Evolutionary conservation across 768 basidiomycete species (phyloP).

Genomic region (Phylloporus sp.): DNA sequence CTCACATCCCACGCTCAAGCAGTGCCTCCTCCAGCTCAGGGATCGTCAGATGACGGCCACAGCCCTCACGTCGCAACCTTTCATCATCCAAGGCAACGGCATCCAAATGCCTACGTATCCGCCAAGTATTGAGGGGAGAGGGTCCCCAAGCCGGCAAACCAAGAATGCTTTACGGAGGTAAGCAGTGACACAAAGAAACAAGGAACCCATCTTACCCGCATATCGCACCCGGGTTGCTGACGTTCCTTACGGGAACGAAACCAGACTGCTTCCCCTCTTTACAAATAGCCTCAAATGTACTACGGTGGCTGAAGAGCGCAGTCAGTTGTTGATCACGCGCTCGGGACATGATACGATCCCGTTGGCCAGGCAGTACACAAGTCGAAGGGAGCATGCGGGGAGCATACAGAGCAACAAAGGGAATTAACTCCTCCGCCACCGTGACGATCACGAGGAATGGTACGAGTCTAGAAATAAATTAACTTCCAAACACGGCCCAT

Average conservation of each 20-base stretch:
- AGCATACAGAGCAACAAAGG: conserved; percentile 79
- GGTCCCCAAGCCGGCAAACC: conserved; percentile 38
- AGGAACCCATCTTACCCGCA: conserved; percentile 47
- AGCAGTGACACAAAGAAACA: neutral
- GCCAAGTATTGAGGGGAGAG: conserved; percentile 27
- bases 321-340: conserved; percentile 43
- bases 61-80: conserved; percentile 48
- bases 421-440: conserved; percentile 75
- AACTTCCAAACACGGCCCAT: conserved; percentile 2
- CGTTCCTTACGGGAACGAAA: conserved; percentile 16
- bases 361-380: conserved; percentile 78
- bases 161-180: conserved; percentile 35
- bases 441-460: conserved; percentile 75
- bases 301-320: conserved; percentile 34
- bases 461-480: conserved; percentile 43
- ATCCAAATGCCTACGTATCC: conserved; percentile 35
- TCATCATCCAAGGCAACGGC: conserved; percentile 56
- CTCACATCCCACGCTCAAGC: conserved; percentile 75
- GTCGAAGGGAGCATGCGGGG: conserved; percentile 84
- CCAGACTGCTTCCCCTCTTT: conserved; percentile 32
- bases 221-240: conserved; percentile 35
- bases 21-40: conserved; percentile 62
- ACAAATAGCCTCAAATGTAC: conserved; percentile 32
- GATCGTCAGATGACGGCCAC: conserved; percentile 40
- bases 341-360: conserved; percentile 55